Base-by-base conservation (phyloP, 2,329 filamentous ascomycete genomes). In the Orbilia ellipsospora region DNA sequence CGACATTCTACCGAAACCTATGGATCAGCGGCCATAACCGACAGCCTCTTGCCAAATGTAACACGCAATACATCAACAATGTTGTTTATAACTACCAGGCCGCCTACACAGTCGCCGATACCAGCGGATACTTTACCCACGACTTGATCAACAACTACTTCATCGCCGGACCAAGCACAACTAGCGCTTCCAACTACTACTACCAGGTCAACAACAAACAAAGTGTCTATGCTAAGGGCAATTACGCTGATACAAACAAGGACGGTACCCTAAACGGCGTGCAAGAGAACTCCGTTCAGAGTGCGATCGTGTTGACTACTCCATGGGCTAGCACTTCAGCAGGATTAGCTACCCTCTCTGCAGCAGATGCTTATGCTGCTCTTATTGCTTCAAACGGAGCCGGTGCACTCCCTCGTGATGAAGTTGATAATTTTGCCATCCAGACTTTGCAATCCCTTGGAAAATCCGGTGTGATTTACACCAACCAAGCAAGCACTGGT, bases 81-180 rank as follows among this genome's bases (percentile, higher is more conserved):
- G 40, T 44, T 44, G 40, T 44, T 44, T 44, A 44, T 44, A 44
- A 44, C n/a, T 44, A 44, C n/a, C 40, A 44, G 40, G 40, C 40
- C 6, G 40, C 40, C 6, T 44, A 44, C 40, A 44, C 40, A 44
- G 40, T 44, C n/a, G 40, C 40, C 40, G 40, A 44, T 44, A 44
- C 40, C 2, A 44, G 40, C 40, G 40, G 40, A n/a, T 44, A 44
- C 40, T 44, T 44, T 44, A 44, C 40, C 12, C 40, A 44, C 40
- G 40, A 44, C 40, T 44, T 44, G 40, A 44, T 44, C 40, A 44
- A 44, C n/a, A 44, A 44, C 40, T 44, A 44, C 40, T 44, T 44
- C n/a, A 44, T 44, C 6, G 10, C 40, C 2, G 40, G 40, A 2
- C 40, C 40, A 44, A 44, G 40, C 40, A 44, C 40, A n/a, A 44